Evolutionary conservation across 1,284 basidiomycete genomes (phyloP).

Genomic region (Volvariella surrecta): DNA sequence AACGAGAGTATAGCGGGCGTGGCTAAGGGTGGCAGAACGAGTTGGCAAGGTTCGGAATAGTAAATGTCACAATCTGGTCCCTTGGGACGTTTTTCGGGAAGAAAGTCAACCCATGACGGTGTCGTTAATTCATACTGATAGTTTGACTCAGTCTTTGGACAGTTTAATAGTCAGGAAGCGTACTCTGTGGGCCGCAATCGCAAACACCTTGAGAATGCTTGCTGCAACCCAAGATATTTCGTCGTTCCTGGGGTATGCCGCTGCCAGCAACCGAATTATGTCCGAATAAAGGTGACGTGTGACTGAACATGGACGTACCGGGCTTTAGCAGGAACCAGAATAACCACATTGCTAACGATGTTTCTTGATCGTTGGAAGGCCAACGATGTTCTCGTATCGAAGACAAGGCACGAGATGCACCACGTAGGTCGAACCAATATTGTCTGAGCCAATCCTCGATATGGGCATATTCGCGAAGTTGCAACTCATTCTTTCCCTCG

Average conservation of each 20-base stretch:
- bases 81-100: conserved; percentile 21
- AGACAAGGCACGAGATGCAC: conserved; percentile 32
- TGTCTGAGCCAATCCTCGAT: conserved; percentile 41
- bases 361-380: conserved; percentile 45
- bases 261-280: conserved; percentile 23
- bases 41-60: conserved; percentile 30
- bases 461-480: conserved; percentile 49
- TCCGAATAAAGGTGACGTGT: not conserved
- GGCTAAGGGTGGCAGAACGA: conserved; percentile 49
- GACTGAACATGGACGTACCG: conserved; percentile 31
- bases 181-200: conserved; percentile 61
- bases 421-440: conserved; percentile 43
- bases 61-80: conserved; percentile 23
- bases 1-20: conserved; percentile 65
- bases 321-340: conserved; percentile 60
- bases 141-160: too few species aligned
- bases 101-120: conserved; percentile 51
- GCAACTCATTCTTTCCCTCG: conserved; percentile 66
- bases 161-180: conserved; percentile 12
- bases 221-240: conserved; percentile 33
- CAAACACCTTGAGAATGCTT: conserved; percentile 48
- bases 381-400: conserved; percentile 34
- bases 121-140: conserved; percentile 50
- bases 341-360: conserved; percentile 63
- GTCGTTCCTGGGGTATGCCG: conserved; percentile 32